Evolutionary conservation across 169 alveolate genomes (phyloP), one percentile per base, ranked within the genome.

Genomic region (Cryptosporidium ubiquitum): DNA sequence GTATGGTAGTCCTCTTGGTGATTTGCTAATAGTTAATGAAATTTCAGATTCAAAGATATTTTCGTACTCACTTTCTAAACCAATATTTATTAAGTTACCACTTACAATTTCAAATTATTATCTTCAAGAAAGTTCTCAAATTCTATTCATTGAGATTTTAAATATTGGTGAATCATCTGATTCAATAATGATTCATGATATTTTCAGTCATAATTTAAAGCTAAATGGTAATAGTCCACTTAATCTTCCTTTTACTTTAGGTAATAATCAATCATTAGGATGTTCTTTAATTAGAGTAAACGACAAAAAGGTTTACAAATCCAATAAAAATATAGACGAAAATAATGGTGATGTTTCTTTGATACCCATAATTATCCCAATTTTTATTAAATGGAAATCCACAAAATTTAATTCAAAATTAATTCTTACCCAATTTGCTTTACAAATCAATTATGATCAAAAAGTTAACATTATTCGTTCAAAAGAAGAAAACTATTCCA

Each of bases 381-480:
- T 79, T 26, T 79, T 79, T 79, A 79, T 79, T 2, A 79, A 79
- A 49, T 79, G 89, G 89, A 64, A 66, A 61, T 64, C 71, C 7
- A 37, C 7, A 64, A 23, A 35, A 64, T 14, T 47, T 7, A 37
- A 39, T 29, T 64, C 55, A 16, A 79, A 52, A 79, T 14, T 31
- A n/a, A 55, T 79, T 47, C 58, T 79, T 33, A 61, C 89, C 9
- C 89, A 79, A 47, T 79, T 79, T 79, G 74, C 89, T 20, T 20
- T 79, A 23, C 85, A 71, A 35, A 49, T 71, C 9, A 26, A 71
- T 29, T 26, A 18, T 49, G 69, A 57, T 20, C 61, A 73, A 55
- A 44, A 37, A 35, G 29, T 52, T 37, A n/a, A 35, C 0, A 37
- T 64, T 31, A 6, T 37, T 18, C 6, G n/a, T 14, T 20, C 47